These are phyloP conservation scores for Coemansia sp. DNA, from an alignment of 192 early-diverging fungal species.

Conservation along the genomic window DNA sequence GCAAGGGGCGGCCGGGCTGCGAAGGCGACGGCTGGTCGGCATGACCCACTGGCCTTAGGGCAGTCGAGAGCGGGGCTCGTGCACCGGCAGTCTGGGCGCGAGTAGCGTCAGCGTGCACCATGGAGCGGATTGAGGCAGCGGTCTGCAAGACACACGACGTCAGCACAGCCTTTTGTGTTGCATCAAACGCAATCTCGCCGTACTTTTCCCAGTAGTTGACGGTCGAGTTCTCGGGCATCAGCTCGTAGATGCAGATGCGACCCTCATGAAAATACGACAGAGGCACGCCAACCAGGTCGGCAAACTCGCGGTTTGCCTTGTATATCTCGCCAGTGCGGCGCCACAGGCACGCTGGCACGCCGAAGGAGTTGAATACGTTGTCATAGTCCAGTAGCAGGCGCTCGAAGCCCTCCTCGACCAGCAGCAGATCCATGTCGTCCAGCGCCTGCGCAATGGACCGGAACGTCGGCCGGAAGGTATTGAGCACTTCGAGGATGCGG, in stretches of 20 bases:
- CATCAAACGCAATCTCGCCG: slow-evolving; percentile 95
- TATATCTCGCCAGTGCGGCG: slow-evolving; percentile 95
- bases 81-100: slow-evolving; percentile 4
- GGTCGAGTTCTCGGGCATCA: slow-evolving; percentile 89
- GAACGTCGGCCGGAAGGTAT: slow-evolving; percentile 85
- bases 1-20: slow-evolving; percentile 50
- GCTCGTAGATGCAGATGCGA: slow-evolving; percentile 61
- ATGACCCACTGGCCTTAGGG: slow-evolving; percentile 15
- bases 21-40: slow-evolving; percentile 36
- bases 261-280: slow-evolving; percentile 80
- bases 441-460: slow-evolving; percentile 81
- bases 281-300: slow-evolving; percentile 77
- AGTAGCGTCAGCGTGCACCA: slow-evolving; percentile 20
- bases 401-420: slow-evolving; percentile 97
- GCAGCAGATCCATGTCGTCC: slow-evolving; percentile 89
- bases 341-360: slow-evolving; percentile 94
- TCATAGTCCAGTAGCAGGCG: slow-evolving; percentile 93
- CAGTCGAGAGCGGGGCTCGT: slow-evolving; percentile 24
- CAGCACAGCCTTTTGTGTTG: slow-evolving; percentile 92
- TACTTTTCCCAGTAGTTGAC: slow-evolving; percentile 99
- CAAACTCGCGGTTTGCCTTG: slow-evolving; percentile 95
- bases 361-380: slow-evolving; percentile 91
- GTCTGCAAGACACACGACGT: slow-evolving; percentile 81
- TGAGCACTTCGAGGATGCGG: slow-evolving; percentile 85
- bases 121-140: slow-evolving; percentile 30